Evolutionary conservation across 495 filamentous ascomycete genomes (phyloP), one percentile per base, ranked within the genome.

Genomic region (Neohortaea acidophila): DNA sequence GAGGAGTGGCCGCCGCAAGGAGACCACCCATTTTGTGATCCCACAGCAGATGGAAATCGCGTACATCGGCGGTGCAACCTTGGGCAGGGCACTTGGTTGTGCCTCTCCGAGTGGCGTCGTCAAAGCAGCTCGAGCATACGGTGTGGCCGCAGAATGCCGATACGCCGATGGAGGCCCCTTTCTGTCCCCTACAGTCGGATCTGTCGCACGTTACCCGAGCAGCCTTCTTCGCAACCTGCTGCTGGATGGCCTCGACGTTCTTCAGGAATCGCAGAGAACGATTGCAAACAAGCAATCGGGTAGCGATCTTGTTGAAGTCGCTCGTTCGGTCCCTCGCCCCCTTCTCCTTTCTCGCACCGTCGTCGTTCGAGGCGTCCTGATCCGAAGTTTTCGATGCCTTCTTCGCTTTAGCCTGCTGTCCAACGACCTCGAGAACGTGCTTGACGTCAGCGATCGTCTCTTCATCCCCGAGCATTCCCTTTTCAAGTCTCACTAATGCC

Each of bases 71-170:
- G 1, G 43, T 41, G 39, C 66, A 69, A 28, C 49, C 51, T 6
- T 24, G 1, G 2, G 58, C 47, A 5, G 31, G 29, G 33, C 65
- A 67, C 25, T 47, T 38, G 10, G 19, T 35, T 21, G 14, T 34
- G 27, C 53, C 49, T 9, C 48, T 36, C 26, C 47, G 19, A 1
- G 33, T 28, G 12, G 45, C 44, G 5, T 33, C 10, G 10, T 18
- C 18, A 4, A 51, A 40, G 26, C 69, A 73, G 4, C 22, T 24
- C 22, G 52, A 31, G 44, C 69, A 74, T 14, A 69, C 53, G 8
- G 55, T 33, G 33, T 75, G 72, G 1, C 72, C 72, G 41, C 72
- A 76, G 13, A 51, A 57, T 2, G 61, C 53, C 14, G 72, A 47
- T 14, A 72, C 40, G 21, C 29, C 48, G 6, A 40, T 26, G 18